Evolutionary conservation across 305 asterid genomes (phyloP).

Genomic region (Fraxinus platypoda): DNA sequence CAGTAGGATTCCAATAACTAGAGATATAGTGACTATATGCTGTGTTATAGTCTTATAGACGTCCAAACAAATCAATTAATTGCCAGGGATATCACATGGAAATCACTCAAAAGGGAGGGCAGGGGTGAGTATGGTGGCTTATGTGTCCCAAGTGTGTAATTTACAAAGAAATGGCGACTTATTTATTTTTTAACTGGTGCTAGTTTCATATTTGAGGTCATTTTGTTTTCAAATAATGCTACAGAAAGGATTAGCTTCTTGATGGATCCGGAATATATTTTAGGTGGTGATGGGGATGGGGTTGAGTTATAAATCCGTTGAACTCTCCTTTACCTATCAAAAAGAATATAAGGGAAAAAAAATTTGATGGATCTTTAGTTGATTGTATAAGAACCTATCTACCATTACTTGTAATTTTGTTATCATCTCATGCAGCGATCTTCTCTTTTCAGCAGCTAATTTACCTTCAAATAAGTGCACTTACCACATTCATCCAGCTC

Average conservation of each 20-base stretch:
- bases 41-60: neutral
- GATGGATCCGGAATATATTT: neutral
- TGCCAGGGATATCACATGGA: neutral
- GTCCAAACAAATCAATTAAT: neutral
- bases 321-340: neutral
- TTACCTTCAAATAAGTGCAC: neutral
- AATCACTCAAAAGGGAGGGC: slow-evolving; percentile 1
- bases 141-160: neutral
- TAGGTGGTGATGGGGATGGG: neutral
- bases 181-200: neutral
- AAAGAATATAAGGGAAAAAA: neutral
- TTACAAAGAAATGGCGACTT: neutral
- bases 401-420: neutral
- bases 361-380: neutral
- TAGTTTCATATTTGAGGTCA: neutral
- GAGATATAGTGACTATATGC: neutral
- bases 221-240: neutral
- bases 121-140: neutral
- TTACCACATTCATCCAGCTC: slow-evolving; percentile 4
- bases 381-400: neutral
- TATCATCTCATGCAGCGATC: neutral
- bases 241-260: neutral
- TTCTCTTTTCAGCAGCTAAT: neutral
- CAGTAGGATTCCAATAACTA: neutral
- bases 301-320: neutral